These are phyloP conservation scores for Guadua angustifolia DNA, from an alignment of 176 grass and related monocot species.

Conservation along the genomic window DNA sequence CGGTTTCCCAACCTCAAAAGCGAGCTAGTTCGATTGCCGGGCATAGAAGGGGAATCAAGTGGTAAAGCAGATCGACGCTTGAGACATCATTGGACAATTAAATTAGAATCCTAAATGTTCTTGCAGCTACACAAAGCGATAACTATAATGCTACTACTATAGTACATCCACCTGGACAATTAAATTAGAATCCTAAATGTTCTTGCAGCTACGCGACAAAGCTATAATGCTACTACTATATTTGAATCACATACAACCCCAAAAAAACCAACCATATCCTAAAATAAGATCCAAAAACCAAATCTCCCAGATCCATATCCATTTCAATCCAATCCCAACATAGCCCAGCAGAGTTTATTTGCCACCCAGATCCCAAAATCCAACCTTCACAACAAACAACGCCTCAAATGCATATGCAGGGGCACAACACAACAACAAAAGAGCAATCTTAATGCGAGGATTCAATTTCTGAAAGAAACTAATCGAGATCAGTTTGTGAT, in stretches of 20 bases:
- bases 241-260: not conserved
- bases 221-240: no score
- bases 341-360: not conserved
- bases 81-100: no score
- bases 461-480: constrained; percentile 11
- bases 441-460: not conserved
- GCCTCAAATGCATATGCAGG: not conserved
- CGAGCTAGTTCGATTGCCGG: no score
- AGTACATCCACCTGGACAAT: no score
- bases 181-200: no score
- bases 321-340: not conserved
- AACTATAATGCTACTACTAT: no score
- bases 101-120: no score
- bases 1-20: no score
- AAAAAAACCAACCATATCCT: not conserved
- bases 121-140: no score
- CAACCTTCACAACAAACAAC: constrained; percentile 20
- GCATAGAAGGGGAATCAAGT: no score
- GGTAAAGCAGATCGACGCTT: no score
- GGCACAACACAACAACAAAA: not conserved
- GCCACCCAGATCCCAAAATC: constrained; percentile 26
- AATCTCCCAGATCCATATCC: constrained; percentile 18
- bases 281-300: constrained; percentile 15
- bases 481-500: not conserved
- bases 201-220: no score